These are phyloP conservation scores for Suzukiozyma palmioleophila DNA, from an alignment of 1,139 yeast species.

Conservation along the genomic window DNA sequence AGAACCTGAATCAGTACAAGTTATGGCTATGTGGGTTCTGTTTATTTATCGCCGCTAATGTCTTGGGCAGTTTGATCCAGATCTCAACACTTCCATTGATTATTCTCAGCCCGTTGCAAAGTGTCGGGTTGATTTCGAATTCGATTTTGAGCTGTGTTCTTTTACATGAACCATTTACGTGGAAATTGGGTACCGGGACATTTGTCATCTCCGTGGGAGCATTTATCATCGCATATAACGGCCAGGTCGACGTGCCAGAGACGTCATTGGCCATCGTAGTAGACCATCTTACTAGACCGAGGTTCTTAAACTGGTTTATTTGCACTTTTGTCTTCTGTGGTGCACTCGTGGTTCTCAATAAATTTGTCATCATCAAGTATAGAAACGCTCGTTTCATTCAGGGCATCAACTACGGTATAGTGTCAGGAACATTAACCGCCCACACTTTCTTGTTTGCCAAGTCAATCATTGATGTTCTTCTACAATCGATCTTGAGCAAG, in stretches of 20 bases:
- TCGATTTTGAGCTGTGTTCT: slow-evolving; percentile 64
- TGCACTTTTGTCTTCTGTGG: slow-evolving; percentile 29
- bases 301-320: slow-evolving; percentile 37
- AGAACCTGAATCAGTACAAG: slow-evolving; percentile 25
- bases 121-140: slow-evolving; percentile 83
- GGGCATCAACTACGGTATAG: slow-evolving; percentile 63
- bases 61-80: slow-evolving; percentile 80
- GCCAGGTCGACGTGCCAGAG: slow-evolving; percentile 24
- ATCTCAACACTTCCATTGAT: slow-evolving; percentile 80
- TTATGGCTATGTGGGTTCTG: slow-evolving; percentile 76
- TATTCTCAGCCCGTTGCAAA: slow-evolving; percentile 77
- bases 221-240: slow-evolving; percentile 72
- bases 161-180: slow-evolving; percentile 66
- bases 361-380: slow-evolving; percentile 5
- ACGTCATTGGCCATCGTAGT: slow-evolving; percentile 23
- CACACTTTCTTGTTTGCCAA: slow-evolving; percentile 84
- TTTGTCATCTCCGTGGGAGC: slow-evolving; percentile 71
- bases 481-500: slow-evolving; percentile 39
- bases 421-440: slow-evolving; percentile 79
- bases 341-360: slow-evolving; percentile 21
- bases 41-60: slow-evolving; percentile 67
- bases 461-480: slow-evolving; percentile 67
- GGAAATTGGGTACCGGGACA: slow-evolving; percentile 59
- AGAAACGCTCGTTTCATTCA: slow-evolving; percentile 25
- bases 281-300: slow-evolving; percentile 20